Percentiles rank a stretch among this genome's conserved stretches.
These are phyloP conservation scores for Sclerospora graminicola DNA, from an alignment of 352 stramenopile species.

Conservation along the genomic window DNA sequence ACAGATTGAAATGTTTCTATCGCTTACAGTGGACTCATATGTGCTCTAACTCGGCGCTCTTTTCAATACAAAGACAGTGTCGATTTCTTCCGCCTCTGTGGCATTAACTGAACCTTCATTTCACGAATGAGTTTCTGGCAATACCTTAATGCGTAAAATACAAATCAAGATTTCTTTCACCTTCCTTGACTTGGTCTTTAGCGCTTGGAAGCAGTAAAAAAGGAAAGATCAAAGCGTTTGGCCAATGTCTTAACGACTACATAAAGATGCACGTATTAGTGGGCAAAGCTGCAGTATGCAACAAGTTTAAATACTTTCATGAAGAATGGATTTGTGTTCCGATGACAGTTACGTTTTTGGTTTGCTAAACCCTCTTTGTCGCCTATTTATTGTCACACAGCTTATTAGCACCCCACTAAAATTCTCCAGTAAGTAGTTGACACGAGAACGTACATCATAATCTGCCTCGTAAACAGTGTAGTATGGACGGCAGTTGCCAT, in stretches of 20 bases:
- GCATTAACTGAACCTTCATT: constrained; percentile 1
- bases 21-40: constrained; percentile 27
- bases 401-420: not conserved
- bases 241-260: constrained; percentile 65
- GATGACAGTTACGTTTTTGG: constrained; percentile 45
- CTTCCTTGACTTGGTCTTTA: constrained; percentile 10
- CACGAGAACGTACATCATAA: constrained; percentile 48
- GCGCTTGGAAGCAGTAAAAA: constrained; percentile 36
- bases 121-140: not conserved
- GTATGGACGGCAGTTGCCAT: constrained; percentile 78
- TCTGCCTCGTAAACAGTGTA: constrained; percentile 82
- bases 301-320: constrained; percentile 46
- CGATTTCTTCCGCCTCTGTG: constrained; percentile 21
- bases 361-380: constrained; percentile 39
- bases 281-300: not conserved
- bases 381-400: constrained; percentile 11
- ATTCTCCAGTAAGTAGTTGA: not conserved
- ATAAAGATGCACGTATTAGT: not conserved
- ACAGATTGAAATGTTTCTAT: not conserved
- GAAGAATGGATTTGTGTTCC: constrained; percentile 84
- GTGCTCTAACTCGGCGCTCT: constrained; percentile 32
- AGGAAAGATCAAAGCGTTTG: constrained; percentile 70
- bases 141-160: not conserved
- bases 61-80: constrained; percentile 47
- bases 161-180: not conserved